phyloP scores from a whole-genome alignment of 805 yeast genomes.

The Pichia nanzhaoensis region DNA sequence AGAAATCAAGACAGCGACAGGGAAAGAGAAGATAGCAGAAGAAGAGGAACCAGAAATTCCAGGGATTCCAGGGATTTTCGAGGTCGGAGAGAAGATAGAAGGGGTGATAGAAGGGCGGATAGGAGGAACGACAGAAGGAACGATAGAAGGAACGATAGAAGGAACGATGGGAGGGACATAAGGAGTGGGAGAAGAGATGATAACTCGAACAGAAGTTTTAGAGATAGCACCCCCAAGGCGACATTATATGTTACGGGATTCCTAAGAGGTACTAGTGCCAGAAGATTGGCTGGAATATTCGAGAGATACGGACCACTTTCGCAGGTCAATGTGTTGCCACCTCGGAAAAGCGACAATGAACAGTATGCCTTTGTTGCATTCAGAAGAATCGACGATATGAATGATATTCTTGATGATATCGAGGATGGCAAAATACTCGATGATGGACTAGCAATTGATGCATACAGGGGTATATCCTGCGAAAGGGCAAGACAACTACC shows the following conservation, averaged over 20 bases:
- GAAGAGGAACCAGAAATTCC: neutral
- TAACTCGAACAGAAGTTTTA: neutral
- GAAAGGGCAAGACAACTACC: slow-evolving; percentile 55
- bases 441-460: slow-evolving; percentile 34
- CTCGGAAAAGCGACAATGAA: slow-evolving; percentile 50
- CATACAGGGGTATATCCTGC: slow-evolving; percentile 37
- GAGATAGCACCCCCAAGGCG: slow-evolving; percentile 16
- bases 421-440: slow-evolving; percentile 28
- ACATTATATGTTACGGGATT: slow-evolving; percentile 35
- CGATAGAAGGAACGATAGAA: neutral
- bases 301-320: slow-evolving; percentile 55
- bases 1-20: too few relatives aligned
- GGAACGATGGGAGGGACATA: neutral
- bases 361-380: slow-evolving; percentile 62
- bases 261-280: slow-evolving; percentile 45
- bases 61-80: neutral
- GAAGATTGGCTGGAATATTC: slow-evolving; percentile 51
- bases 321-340: slow-evolving; percentile 57
- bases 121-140: neutral
- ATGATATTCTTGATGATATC: slow-evolving; percentile 42
- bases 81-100: neutral
- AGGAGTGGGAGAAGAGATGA: neutral
- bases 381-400: slow-evolving; percentile 45
- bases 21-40: neutral
- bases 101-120: neutral